Percentiles rank a stretch among this genome's conserved stretches.
These are phyloP conservation scores for Tuber microsphaerosporum DNA, from an alignment of 495 filamentous ascomycete genomes.

Conservation along the genomic window DNA sequence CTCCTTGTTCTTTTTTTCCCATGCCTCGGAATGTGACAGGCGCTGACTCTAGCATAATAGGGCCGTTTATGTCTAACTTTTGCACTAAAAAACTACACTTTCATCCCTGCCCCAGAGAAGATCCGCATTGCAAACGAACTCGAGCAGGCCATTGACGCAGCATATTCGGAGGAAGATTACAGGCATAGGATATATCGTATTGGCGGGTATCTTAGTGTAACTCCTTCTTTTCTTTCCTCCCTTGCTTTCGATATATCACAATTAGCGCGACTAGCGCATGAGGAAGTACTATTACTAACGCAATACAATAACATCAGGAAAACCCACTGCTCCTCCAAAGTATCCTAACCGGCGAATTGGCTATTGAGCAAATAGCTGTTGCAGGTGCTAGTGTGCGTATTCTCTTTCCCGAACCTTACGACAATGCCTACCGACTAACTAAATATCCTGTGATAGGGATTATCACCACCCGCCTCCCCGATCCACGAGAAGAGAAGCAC, in stretches of 20 bases:
- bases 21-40: not conserved
- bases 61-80: conserved; percentile 30
- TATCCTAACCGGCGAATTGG: conserved; percentile 17
- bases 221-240: not conserved
- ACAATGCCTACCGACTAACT: not conserved
- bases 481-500: conserved; percentile 11
- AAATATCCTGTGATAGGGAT: conserved; percentile 8
- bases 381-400: conserved; percentile 8
- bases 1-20: not conserved
- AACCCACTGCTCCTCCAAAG: conserved; percentile 20
- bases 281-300: not conserved
- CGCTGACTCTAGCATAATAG: conserved; percentile 12
- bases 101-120: conserved; percentile 13
- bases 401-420: not conserved
- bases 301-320: conserved; percentile 10
- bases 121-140: conserved; percentile 30
- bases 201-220: conserved; percentile 27
- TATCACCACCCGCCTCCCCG: conserved; percentile 3
- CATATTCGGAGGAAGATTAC: conserved; percentile 29
- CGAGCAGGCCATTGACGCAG: conserved; percentile 26
- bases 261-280: not conserved
- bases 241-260: not conserved
- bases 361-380: conserved; percentile 18
- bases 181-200: conserved; percentile 25
- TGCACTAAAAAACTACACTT: conserved; percentile 27